phyloP scores from a whole-genome alignment of 2,329 filamentous ascomycete species.

The Stemphylium lycopersici region DNA sequence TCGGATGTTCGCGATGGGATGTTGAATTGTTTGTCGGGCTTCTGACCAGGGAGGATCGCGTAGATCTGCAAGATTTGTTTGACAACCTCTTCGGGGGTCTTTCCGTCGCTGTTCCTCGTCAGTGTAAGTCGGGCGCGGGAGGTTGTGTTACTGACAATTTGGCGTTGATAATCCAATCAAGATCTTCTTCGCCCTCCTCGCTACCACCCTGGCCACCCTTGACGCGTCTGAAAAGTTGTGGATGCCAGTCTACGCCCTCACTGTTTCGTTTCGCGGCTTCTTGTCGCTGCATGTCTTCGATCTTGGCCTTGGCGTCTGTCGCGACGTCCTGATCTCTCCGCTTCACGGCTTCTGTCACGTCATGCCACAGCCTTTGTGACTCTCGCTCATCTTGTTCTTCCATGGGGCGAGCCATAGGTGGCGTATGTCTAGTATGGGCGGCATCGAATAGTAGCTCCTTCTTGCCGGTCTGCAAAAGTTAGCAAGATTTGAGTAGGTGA shows the following conservation, averaged over 20 bases:
- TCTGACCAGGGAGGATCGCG: slow-evolving; percentile 82
- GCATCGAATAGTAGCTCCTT: slow-evolving; percentile 92
- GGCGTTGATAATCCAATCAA: slow-evolving; percentile 95
- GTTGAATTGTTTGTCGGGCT: slow-evolving; percentile 58
- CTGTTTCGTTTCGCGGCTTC: slow-evolving; percentile 82
- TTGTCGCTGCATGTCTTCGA: slow-evolving; percentile 89
- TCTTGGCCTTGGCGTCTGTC: slow-evolving; percentile 94
- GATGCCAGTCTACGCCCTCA: slow-evolving; percentile 84
- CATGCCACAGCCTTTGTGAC: slow-evolving; percentile 85
- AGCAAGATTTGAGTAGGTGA: neutral
- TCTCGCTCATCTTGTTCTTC: slow-evolving; percentile 89
- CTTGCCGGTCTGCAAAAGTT: slow-evolving; percentile 73
- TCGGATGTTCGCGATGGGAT: slow-evolving; percentile 59
- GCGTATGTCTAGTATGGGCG: slow-evolving; percentile 74
- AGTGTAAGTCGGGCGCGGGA: neutral
- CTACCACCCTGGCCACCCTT: slow-evolving; percentile 70
- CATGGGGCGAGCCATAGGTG: slow-evolving; percentile 75
- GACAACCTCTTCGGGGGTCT: slow-evolving; percentile 70
- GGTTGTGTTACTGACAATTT: slow-evolving; percentile 66
- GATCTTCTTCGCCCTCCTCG: slow-evolving; percentile 82
- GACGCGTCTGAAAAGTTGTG: slow-evolving; percentile 80
- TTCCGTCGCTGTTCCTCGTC: slow-evolving; percentile 56
- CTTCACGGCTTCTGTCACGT: slow-evolving; percentile 80
- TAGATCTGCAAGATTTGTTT: slow-evolving; percentile 87
- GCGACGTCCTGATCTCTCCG: slow-evolving; percentile 85